Base-by-base conservation (phyloP, 1,284 basidiomycete genomes). In the Stereum hirsutum region DNA sequence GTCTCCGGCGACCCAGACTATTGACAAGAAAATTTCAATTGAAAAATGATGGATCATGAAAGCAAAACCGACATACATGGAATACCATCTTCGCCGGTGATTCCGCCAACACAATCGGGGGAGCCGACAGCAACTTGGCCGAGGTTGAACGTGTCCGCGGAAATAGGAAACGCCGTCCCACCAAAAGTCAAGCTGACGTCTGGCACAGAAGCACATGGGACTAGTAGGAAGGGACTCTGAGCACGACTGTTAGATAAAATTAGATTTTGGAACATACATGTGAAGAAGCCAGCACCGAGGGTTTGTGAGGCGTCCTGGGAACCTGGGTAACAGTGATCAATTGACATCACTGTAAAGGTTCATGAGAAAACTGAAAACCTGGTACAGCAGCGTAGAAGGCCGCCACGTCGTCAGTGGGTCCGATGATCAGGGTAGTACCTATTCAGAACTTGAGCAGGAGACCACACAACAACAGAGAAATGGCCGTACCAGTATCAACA, bases 361-460 rank as follows among this genome's bases (percentile, higher is more conserved):
- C n/a, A n/a, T n/a, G n/a, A n/a, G n/a, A n/a, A n/a, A n/a, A n/a
- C n/a, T n/a, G n/a, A n/a, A n/a, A n/a, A n/a, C n/a, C n/a, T 6
- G 57, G 56, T 30, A 74, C 62, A 12, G 49, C 24, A 8, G 49
- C 53, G 57, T 70, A 72, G 50, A 75, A 55, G 15, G 53, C 38
- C 32, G 53, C 57, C 6, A 75, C 64, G 21, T 62, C 58, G 30
- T 58, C 49, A 8, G 65, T 60, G 26, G 68, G 66, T 33, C 73
- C 74, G 11, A 69, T 57, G 56, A 74, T 67, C 36, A 71, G 52
- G 38, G 72, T 72, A 17, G 68, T 66, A 43, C 66, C n/a, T n/a
- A n/a, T n/a, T n/a, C n/a, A n/a, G n/a, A n/a, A n/a, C n/a, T n/a
- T n/a, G n/a, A n/a, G n/a, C n/a, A n/a, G n/a, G n/a, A n/a, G n/a